Base-by-base conservation (phyloP, 495 filamentous ascomycete species). In the Penicillium pulvis region DNA sequence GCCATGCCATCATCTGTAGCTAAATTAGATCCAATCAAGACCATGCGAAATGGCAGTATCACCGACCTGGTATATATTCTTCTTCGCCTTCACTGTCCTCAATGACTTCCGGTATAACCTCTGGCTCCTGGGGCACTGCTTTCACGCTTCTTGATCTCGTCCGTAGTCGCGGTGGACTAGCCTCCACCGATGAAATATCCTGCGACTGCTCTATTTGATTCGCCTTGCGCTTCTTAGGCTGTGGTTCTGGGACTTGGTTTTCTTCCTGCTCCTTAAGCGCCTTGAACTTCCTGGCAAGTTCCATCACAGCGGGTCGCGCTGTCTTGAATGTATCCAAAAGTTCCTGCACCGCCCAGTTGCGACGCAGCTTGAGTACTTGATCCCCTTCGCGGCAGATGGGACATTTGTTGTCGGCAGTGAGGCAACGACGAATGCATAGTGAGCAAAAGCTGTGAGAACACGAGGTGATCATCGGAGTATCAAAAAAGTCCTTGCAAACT, bases 391-490 rank as follows among this genome's bases (percentile, higher is more conserved):
- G 85, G 71, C 94, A 99, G 0, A 88, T 75, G 0, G 94, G 95
- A 66, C 94, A 99, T 69, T 88, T 90, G 10, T 90, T 87, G 59
- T 96, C 93, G 1, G 82, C 78, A 7, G 86, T 85, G 3, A 99
- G 78, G 59, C 87, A 90, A 53, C 92, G 79, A 16, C 94, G 90
- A 59, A 98, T 97, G 71, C 94, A 99, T 30, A 93, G 72, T 16
- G 92, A 97, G 80, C 94, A 99, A 69, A 99, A 99, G 0, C 94
- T 97, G 71, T 99, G 94, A 43, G 85, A 89, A 79, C 94, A 99
- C 0, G 88, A 88, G 1, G 94, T 99, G 53, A 97, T 87, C 79
- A 99, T 93, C 1, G 94, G 94, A 23, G 90, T 92, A 58, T 84
- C 83, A 76, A 89, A 98, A 73, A 97, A 95, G 71, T 99, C 94